Evolutionary conservation across 169 alveolate genomes (phyloP).

Genomic region (Theileria orientalis): DNA sequence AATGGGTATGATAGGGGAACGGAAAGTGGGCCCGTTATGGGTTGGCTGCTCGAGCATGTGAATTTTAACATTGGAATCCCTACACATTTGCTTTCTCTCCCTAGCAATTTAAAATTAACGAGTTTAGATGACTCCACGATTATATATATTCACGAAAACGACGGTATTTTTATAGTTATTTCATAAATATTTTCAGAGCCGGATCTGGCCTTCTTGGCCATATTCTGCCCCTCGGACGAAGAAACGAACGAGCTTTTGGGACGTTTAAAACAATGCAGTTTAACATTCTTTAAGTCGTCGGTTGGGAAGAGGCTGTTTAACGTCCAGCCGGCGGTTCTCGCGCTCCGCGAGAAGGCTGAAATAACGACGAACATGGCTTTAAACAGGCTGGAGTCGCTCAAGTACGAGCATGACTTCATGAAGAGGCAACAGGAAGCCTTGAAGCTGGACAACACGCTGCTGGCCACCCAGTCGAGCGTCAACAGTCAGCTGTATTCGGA

Average conservation of each 20-base stretch:
- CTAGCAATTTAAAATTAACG: slow-evolving; percentile 4
- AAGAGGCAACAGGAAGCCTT: slow-evolving; percentile 46
- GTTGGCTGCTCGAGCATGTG: slow-evolving; percentile 60
- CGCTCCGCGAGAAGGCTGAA: slow-evolving; percentile 11
- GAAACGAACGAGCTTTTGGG: slow-evolving; percentile 6
- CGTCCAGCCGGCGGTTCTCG: not conserved
- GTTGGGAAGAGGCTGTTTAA: slow-evolving; percentile 9
- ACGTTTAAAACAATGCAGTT: slow-evolving; percentile 40
- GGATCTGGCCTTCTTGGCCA: slow-evolving; percentile 43
- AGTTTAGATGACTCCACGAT: slow-evolving; percentile 6
- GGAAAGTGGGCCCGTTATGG: slow-evolving; percentile 40
- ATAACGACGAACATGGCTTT: slow-evolving; percentile 24
- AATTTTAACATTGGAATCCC: slow-evolving; percentile 23
- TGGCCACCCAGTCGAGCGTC: slow-evolving; percentile 31
- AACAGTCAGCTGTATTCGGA: slow-evolving; percentile 63
- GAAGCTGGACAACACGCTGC: slow-evolving; percentile 54
- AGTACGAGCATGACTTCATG: slow-evolving; percentile 34
- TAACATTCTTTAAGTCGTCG: slow-evolving; percentile 36
- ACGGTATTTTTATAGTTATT: slow-evolving; percentile 6
- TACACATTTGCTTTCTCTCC: slow-evolving; percentile 25
- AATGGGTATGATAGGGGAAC: slow-evolving; percentile 3
- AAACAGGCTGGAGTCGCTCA: slow-evolving; percentile 55
- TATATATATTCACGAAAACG: slow-evolving; percentile 7
- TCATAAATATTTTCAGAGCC: not conserved
- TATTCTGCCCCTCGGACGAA: slow-evolving; percentile 9